Evolutionary conservation across 2,329 filamentous ascomycete genomes (phyloP).

Genomic region (Thelonectria blattea): DNA sequence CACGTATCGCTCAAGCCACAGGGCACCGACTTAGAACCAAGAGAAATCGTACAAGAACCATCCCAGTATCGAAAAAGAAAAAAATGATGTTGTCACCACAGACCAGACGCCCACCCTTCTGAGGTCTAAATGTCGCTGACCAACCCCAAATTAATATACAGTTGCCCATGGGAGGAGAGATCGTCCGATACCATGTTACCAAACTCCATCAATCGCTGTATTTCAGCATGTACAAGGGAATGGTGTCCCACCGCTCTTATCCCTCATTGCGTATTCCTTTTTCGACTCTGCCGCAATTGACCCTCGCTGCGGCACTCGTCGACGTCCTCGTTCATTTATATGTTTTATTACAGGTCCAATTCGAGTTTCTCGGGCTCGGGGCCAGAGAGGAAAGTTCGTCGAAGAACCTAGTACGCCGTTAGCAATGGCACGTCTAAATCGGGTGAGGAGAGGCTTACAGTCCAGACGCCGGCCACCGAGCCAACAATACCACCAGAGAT

Average conservation of each 20-base stretch:
- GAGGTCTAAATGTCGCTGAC: constrained; percentile 55
- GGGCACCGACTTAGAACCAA: background rate
- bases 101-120: constrained; percentile 44
- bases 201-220: constrained; percentile 41
- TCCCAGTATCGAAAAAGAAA: background rate
- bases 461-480: constrained; percentile 84
- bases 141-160: constrained; percentile 57
- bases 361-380: constrained; percentile 39
- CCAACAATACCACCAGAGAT: constrained; percentile 92
- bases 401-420: constrained; percentile 40
- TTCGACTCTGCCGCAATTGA: constrained; percentile 30
- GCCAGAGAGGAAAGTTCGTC: constrained; percentile 51
- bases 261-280: constrained; percentile 20
- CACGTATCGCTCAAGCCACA: background rate
- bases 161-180: constrained; percentile 59
- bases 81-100: constrained; percentile 37
- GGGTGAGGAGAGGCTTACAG: constrained; percentile 63
- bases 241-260: constrained; percentile 23
- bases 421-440: constrained; percentile 7
- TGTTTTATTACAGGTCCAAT: constrained; percentile 39
- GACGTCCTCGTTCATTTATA: constrained; percentile 25
- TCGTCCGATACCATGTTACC: constrained; percentile 53
- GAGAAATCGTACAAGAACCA: background rate
- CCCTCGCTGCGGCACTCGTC: constrained; percentile 25
- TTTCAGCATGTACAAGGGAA: constrained; percentile 41